phyloP scores from a whole-genome alignment of 1,284 basidiomycete species.

The Ceratobasidium sp. region DNA sequence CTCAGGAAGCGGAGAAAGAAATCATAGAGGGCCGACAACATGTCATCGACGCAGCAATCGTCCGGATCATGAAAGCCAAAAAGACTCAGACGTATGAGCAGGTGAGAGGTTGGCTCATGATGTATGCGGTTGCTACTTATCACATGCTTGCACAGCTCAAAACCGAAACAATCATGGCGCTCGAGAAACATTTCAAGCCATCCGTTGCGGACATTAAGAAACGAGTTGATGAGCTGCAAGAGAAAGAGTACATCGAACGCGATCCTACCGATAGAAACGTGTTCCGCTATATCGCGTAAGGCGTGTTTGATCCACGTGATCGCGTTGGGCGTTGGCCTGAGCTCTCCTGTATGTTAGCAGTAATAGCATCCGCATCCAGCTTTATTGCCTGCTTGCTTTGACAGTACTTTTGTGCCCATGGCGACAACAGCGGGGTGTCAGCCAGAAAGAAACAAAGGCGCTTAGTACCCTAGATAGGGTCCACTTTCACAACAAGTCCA shows the following conservation, averaged over 20 bases:
- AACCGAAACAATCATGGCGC: constrained; percentile 80
- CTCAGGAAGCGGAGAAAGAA: constrained; percentile 81
- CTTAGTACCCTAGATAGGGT: constrained; percentile 27
- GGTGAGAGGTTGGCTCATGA: constrained; percentile 51
- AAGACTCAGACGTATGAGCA: constrained; percentile 71
- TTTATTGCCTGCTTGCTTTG: constrained; percentile 10
- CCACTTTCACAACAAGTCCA: constrained; percentile 9
- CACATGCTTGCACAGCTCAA: constrained; percentile 73
- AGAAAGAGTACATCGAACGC: constrained; percentile 83
- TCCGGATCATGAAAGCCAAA: constrained; percentile 92
- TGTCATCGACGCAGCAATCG: constrained; percentile 92
- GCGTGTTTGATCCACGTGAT: constrained; percentile 41
- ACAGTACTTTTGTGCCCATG: constrained; percentile 2
- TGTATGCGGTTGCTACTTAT: constrained; percentile 68
- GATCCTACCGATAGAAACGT: constrained; percentile 76
- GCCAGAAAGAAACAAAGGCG: background rate
- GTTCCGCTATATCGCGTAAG: constrained; percentile 82
- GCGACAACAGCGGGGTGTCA: constrained; percentile 14
- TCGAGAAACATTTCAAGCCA: constrained; percentile 79
- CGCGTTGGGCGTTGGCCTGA: constrained; percentile 16
- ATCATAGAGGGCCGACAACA: constrained; percentile 90
- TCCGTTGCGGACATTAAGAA: constrained; percentile 66
- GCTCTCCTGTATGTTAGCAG: constrained; percentile 6
- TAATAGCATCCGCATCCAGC: constrained; percentile 20
- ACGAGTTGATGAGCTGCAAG: constrained; percentile 64